phyloP scores from a whole-genome alignment of 768 basidiomycete genomes.

The Phaffia tasmanica region DNA sequence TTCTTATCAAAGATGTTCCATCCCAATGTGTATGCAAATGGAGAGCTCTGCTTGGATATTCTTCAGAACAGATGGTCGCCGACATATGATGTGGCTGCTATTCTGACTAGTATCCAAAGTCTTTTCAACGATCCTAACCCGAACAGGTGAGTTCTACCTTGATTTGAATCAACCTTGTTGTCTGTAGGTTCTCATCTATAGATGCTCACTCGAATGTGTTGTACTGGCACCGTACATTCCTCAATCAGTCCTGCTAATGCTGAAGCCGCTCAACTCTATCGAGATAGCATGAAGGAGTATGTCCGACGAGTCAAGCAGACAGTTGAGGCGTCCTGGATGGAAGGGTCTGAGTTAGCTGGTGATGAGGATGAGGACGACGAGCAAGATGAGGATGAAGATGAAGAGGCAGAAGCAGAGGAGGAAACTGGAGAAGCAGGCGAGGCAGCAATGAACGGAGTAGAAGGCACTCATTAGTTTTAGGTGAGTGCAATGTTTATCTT shows the following conservation, averaged over 20 bases:
- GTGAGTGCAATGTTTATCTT: too few species aligned
- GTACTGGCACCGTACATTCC: not conserved
- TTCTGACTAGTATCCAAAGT: constrained; percentile 91
- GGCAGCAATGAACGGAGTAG: constrained; percentile 3
- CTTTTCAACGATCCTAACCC: constrained; percentile 96
- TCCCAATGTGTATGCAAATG: constrained; percentile 96
- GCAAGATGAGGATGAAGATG: constrained; percentile 9
- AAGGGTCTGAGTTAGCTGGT: constrained; percentile 15
- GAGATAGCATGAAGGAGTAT: constrained; percentile 99
- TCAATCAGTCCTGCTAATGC: constrained; percentile 79
- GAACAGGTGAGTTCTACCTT: constrained; percentile 45
- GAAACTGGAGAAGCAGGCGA: constrained; percentile 1
- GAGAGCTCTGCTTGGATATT: constrained; percentile 95
- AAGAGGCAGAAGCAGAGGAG: constrained; percentile 10
- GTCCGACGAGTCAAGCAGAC: constrained; percentile 66
- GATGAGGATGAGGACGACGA: constrained; percentile 4
- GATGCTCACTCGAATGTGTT: not conserved
- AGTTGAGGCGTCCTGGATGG: constrained; percentile 25
- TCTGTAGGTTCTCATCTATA: not conserved
- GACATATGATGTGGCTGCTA: constrained; percentile 97
- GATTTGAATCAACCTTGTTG: not conserved
- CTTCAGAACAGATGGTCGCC: constrained; percentile 98
- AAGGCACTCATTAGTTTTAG: not conserved
- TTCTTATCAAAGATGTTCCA: constrained; percentile 97
- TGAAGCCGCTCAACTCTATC: constrained; percentile 89